Evolutionary conservation across 2,329 filamentous ascomycete species (phyloP).

Genomic region (Cryoendolithus antarcticus): DNA sequence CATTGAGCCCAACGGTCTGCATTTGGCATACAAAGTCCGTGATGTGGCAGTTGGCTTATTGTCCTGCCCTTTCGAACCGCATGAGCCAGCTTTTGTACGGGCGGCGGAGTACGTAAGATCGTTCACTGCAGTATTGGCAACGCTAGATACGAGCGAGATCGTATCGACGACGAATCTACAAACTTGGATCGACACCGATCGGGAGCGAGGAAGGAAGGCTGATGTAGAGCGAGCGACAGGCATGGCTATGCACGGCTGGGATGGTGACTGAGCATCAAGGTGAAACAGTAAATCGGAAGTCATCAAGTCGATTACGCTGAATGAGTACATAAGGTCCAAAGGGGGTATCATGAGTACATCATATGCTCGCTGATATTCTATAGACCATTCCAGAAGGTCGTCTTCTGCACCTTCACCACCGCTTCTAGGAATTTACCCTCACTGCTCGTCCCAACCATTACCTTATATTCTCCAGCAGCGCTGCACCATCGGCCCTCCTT

Average conservation of each 20-base stretch:
- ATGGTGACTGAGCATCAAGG: no score
- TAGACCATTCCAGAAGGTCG: slow-evolving; percentile 4
- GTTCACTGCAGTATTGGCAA: slow-evolving; percentile 2
- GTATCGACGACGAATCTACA: slow-evolving; percentile 5
- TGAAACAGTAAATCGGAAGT: no score
- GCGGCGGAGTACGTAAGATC: slow-evolving; percentile 3
- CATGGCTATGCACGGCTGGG: no score
- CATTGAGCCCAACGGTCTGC: slow-evolving; percentile 3
- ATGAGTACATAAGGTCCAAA: no score
- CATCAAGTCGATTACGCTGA: no score
- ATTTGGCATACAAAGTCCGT: slow-evolving; percentile 4
- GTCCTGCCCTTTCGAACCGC: slow-evolving; percentile 1
- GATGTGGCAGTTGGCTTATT: slow-evolving; percentile 5
- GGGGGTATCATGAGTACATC: no score
- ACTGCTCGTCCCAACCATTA: slow-evolving; percentile 37
- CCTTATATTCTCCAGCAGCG: slow-evolving; percentile 52
- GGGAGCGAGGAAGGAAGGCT: background rate
- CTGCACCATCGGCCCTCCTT: slow-evolving; percentile 51
- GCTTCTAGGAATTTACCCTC: slow-evolving; percentile 4
- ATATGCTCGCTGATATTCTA: background rate
- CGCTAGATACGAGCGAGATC: slow-evolving; percentile 3
- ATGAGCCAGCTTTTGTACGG: slow-evolving; percentile 3
- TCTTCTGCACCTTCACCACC: slow-evolving; percentile 2
- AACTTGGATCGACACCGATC: slow-evolving; percentile 5
- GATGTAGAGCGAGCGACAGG: no score